Evolutionary conservation across 345 rosid genomes (phyloP).

Genomic region (Populus alba): DNA sequence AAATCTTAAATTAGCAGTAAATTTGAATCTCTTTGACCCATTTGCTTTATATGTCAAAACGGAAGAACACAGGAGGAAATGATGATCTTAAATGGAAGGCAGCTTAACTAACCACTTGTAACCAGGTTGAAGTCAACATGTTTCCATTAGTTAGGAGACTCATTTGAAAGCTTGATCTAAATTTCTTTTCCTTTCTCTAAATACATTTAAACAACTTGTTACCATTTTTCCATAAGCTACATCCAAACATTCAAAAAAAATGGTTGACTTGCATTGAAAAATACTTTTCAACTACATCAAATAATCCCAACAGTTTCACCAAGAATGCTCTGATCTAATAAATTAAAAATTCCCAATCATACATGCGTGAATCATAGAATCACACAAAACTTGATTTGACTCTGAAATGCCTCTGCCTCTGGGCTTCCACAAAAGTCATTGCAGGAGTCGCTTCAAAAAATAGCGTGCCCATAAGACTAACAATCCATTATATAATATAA

Average conservation of each 20-base stretch:
- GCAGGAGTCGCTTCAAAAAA: constrained; percentile 3
- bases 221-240: background rate
- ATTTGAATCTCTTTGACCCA: constrained; percentile 10
- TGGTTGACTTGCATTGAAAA: constrained; percentile 24
- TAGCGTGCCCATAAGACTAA: background rate
- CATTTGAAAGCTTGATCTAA: background rate
- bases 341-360: background rate
- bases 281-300: constrained; percentile 21
- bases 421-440: background rate
- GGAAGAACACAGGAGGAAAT: constrained; percentile 3
- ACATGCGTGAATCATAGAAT: background rate
- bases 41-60: background rate
- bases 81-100: background rate
- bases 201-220: constrained; percentile 2
- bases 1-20: background rate
- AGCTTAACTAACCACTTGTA: constrained; percentile 7
- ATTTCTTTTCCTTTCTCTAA: constrained; percentile 5
- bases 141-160: background rate
- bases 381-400: constrained; percentile 17
- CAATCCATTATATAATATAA: constrained; percentile 7
- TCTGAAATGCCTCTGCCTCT: constrained; percentile 7
- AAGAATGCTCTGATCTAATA: constrained; percentile 5
- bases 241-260: constrained; percentile 3
- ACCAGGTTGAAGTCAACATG: constrained; percentile 9
- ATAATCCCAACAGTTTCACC: background rate